phyloP scores from a whole-genome alignment of 192 early-diverging fungal species.

The Gaertneriomyces sp. region DNA sequence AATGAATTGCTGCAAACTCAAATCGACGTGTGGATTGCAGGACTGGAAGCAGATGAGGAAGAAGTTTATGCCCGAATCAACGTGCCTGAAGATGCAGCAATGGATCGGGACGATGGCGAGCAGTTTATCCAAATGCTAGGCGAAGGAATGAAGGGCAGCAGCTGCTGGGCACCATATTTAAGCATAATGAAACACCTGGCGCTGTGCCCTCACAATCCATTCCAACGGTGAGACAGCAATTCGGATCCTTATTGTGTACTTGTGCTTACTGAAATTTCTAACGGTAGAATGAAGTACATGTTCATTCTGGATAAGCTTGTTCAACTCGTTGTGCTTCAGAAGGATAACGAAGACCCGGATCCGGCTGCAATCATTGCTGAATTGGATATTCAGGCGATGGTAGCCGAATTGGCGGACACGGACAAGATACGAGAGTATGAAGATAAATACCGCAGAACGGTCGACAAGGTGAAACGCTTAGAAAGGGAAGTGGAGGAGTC shows the following conservation, averaged over 20 bases:
- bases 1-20: conserved; percentile 54
- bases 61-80: conserved; percentile 30
- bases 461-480: conserved; percentile 39
- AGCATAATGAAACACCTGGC: conserved; percentile 38
- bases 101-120: conserved; percentile 27
- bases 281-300: conserved; percentile 46
- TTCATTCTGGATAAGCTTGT: conserved; percentile 51
- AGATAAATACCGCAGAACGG: conserved; percentile 34
- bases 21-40: conserved; percentile 51
- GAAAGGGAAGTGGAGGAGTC: conserved; percentile 46
- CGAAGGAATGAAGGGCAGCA: conserved; percentile 30
- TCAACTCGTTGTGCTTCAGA: conserved; percentile 45
- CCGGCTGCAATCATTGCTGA: conserved; percentile 36
- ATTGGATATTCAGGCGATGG: conserved; percentile 36
- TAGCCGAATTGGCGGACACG: conserved; percentile 37
- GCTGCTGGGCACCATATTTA: conserved; percentile 32
- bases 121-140: conserved; percentile 15
- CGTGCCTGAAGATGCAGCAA: conserved; percentile 5
- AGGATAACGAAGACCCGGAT: conserved; percentile 44
- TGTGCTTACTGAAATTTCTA: not conserved
- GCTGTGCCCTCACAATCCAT: conserved; percentile 43
- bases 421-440: conserved; percentile 39
- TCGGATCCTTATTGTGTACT: not conserved
- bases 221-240: conserved; percentile 27
- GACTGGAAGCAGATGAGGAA: conserved; percentile 49